A percentile compares a stretch with the other conserved stretches of the same genome.
These are phyloP conservation scores for Xylaria grammica DNA, from an alignment of 495 filamentous ascomycete genomes.

Conservation along the genomic window DNA sequence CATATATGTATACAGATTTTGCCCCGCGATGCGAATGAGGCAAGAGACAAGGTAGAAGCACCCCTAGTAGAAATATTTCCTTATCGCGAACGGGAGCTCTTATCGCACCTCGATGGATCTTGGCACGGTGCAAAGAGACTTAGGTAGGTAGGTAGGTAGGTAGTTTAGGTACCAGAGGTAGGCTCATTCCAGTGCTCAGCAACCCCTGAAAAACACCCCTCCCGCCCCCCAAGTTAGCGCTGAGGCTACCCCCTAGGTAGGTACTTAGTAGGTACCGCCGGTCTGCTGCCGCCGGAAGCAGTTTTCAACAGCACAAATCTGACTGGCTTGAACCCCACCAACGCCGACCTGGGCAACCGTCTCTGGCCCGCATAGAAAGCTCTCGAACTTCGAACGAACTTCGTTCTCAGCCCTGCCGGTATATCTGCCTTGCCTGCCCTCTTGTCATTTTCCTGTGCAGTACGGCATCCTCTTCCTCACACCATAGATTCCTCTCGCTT, in stretches of 20 bases:
- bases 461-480: not conserved
- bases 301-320: conserved; percentile 2
- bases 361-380: conserved; percentile 32
- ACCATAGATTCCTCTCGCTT: not conserved
- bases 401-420: conserved; percentile 17
- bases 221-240: not conserved
- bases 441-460: not conserved
- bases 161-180: not conserved
- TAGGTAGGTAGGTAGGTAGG: conserved; percentile 1
- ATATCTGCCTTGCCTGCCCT: conserved; percentile 14
- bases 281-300: conserved; percentile 11
- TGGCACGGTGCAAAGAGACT: not conserved
- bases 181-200: too few species aligned
- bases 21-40: conserved; percentile 23
- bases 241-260: not conserved
- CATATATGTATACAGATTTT: conserved; percentile 10
- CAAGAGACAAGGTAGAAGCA: not conserved
- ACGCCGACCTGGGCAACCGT: not conserved
- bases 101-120: conserved; percentile 9
- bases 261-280: too few species aligned
- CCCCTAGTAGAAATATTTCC: conserved; percentile 21
- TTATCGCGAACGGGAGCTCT: conserved; percentile 22
- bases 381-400: conserved; percentile 33
- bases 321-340: conserved; percentile 13
- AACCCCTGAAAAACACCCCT: not conserved